Percentiles rank a stretch among this genome's conserved stretches.
These are phyloP conservation scores for Silene coronaria DNA, from an alignment of 179 eudicot species.

Conservation along the genomic window DNA sequence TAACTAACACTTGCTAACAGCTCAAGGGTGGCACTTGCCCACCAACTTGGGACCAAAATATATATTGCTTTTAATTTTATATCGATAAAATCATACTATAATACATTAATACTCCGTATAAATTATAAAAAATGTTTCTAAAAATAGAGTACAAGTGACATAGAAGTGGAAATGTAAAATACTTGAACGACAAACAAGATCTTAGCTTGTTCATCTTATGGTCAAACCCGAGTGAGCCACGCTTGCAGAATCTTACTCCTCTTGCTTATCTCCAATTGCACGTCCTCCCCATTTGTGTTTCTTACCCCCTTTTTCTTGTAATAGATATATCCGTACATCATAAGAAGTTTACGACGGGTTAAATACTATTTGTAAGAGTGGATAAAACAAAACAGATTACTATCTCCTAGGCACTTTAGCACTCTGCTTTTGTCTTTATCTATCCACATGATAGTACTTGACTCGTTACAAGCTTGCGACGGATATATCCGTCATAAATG, in stretches of 20 bases:
- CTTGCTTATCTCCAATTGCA: neutral
- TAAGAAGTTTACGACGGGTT: too few species aligned
- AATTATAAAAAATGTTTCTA: too few species aligned
- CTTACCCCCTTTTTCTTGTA: too few species aligned
- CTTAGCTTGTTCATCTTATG: neutral
- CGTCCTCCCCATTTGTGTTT: conserved; percentile 5
- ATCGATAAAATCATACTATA: neutral
- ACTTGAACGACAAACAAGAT: neutral
- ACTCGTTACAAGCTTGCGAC: too few species aligned
- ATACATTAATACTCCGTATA: too few species aligned
- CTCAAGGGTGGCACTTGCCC: conserved; percentile 1
- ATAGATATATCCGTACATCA: too few species aligned
- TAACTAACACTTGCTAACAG: neutral
- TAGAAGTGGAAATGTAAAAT: neutral
- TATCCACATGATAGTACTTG: too few species aligned
- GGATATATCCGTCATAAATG: too few species aligned
- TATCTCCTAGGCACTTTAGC: too few species aligned
- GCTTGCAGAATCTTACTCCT: neutral
- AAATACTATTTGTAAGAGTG: too few species aligned
- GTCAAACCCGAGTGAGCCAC: neutral
- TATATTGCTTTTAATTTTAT: neutral
- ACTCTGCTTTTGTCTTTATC: too few species aligned
- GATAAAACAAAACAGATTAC: too few species aligned
- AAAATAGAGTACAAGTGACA: neutral
- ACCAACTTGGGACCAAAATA: conserved; percentile 14